Base-by-base conservation (phyloP, 192 early-diverging fungal species). In the Backusella australiensis region DNA sequence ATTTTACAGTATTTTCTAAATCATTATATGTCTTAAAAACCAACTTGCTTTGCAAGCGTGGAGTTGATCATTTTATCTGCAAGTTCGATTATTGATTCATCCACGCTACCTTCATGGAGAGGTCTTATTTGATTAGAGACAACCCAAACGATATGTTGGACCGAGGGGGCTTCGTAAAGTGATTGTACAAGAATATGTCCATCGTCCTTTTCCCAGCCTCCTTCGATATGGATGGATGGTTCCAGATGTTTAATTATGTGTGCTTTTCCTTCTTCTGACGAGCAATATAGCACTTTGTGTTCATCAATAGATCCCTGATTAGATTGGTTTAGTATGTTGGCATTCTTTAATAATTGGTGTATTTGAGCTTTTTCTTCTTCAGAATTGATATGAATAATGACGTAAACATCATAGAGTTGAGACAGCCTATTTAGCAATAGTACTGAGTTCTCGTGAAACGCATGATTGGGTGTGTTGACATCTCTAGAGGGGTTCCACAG, bases 401-500 rank as follows among this genome's bases (percentile, higher is more conserved):
- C 77, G 70, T 91, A 82, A 59, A 94, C 76, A 34, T 86, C 83
- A 53, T 85, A 89, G 34, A 59, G 73, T 56, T 83, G 80, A 9
- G 82, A 77, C 8, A 94, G 80, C 44, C 78, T 76, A 7, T 83
- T 82, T 7, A 95, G 81, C 39, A 92, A 85, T 12, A 86, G 78
- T 12, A 89, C 79, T 2, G 85, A 83, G 34, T 85, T 84, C 67
- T 91, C 90, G 34, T 85, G 78, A 83, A 93, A 95, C 21, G 91
- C 93, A 78, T 90, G 88, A 72, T 89, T 95, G 34, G 92, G 91
- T 14, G 80, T 80, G 42, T 83, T 78, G 9, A 91, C 90, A 77
- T 91, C 90, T n/a, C 86, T 83, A 1, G 90, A 91, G 17, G 92
- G 91, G 74, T 93, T 93, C 92, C 93, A 93, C 53, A 95, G 77